Base-by-base conservation (phyloP, 2,329 filamentous ascomycete species). In the Periconia macrospinosa region DNA sequence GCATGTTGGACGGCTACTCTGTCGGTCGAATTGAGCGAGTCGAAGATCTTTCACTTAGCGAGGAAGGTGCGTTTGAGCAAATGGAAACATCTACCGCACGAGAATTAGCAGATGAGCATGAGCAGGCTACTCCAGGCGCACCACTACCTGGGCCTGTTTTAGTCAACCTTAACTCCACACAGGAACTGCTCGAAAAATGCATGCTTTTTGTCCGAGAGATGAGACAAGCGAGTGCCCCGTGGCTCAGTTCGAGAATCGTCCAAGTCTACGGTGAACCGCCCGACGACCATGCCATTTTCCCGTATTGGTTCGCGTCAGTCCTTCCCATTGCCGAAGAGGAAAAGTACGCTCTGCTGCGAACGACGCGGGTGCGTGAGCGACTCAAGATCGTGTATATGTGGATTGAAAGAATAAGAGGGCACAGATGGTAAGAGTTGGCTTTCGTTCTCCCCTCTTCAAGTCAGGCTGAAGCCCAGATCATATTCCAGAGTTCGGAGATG, bases 281-380 rank as follows among this genome's bases (percentile, higher is more conserved):
- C 0, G 79, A 83, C 15, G 90, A 96, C 65, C 86, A 91, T 1
- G 86, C 86, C 2, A 72, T 85, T 1, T 94, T 96, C 61, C 90
- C 92, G 0, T 96, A 92, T 82, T 97, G 92, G 92, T 88, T 96
- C 61, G 92, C 89, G 10, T 90, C 86, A 66, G 86, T 94, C 18
- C 74, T 96, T 13, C 91, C 91, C 0, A 86, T 94, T 37, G 82
- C 83, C 14, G 89, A 94, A 23, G 78, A 85, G 27, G 88, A 94
- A 64, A 95, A 93, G 69, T 95, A 96, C 61, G 80, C 83, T 13
- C 76, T 97, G 18, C 75, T 97, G 14, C 80, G 80, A 13, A 89
- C 88, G 6, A 86, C 81, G 2, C 93, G 89, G 60, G 91, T 96
- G 5, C 81, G 92, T 55, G 86, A 92, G 66, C 80, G 92, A 52